These are phyloP conservation scores for Cephaloascus albidus DNA, from an alignment of 805 yeast genomes.

Conservation along the genomic window DNA sequence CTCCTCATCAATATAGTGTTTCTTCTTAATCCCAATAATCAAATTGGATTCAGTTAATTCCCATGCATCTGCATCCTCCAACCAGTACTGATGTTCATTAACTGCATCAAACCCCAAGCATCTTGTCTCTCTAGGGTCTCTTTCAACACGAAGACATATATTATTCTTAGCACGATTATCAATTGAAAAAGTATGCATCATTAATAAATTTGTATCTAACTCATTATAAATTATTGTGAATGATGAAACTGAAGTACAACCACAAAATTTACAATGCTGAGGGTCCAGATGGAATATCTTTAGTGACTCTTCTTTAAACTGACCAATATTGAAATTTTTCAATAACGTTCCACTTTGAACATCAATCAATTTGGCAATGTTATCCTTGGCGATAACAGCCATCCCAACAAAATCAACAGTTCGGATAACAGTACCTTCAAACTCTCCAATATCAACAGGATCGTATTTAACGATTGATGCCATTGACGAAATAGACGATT, in stretches of 20 bases:
- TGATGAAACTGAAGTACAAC: constrained; percentile 72
- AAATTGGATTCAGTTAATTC: constrained; percentile 68
- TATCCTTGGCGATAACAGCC: constrained; percentile 50
- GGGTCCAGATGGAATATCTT: constrained; percentile 77
- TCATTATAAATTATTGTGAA: constrained; percentile 68
- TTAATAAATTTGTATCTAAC: constrained; percentile 41
- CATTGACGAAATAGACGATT: constrained; percentile 3
- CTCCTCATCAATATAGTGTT: constrained; percentile 2
- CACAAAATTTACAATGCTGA: constrained; percentile 85
- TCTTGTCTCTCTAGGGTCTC: constrained; percentile 87
- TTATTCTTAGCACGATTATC: constrained; percentile 70
- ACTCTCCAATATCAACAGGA: neutral
- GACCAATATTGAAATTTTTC: constrained; percentile 51
- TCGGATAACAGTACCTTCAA: constrained; percentile 23
- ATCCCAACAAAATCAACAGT: constrained; percentile 67
- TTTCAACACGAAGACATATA: constrained; percentile 81
- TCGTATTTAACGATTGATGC: neutral
- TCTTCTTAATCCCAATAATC: constrained; percentile 51
- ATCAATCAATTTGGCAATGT: constrained; percentile 60
- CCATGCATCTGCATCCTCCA: constrained; percentile 67
- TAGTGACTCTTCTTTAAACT: constrained; percentile 50
- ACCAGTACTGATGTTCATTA: constrained; percentile 61
- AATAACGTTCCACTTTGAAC: constrained; percentile 70
- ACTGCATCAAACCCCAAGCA: constrained; percentile 79
- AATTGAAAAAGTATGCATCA: constrained; percentile 65